Base-by-base conservation (phyloP, 2,329 filamentous ascomycete species). In the Penicillium sp. region DNA sequence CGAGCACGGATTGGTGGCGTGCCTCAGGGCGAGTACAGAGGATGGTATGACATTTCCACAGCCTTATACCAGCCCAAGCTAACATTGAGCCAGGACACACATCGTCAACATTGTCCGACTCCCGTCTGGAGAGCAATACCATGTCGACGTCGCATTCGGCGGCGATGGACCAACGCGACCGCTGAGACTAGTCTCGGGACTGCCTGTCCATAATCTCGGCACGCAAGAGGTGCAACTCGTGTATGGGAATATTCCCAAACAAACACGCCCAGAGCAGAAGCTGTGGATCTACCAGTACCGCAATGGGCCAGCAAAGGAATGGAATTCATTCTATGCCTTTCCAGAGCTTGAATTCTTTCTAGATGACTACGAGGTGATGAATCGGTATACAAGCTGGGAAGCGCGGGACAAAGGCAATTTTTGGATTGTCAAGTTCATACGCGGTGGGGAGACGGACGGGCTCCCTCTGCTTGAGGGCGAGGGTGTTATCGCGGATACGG, bases 111-210 rank as follows among this genome's bases (percentile, higher is more conserved):
- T 87, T 35, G 77, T 86, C 39, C 79, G 79, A 1, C 72, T 88
- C 7, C 71, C 77, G 31, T 69, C 76, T 4, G 79, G 77, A 18
- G 65, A 72, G 2, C 75, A 78, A 57, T 88, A 82, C 70, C 75
- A 80, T 44, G 65, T 83, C 1, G 87, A 89, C 66, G 82, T 84
- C 5, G 82, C 79, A 2, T 89, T 89, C 65, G 87, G 87, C 36
- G 84, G 85, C 10, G 84, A 88, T 66, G 85, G 85, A 3, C 77
- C 84, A 1, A 86, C 81, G 2, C 70, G 72, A n/a, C 85, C 86
- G 1, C 73, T 89, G 22, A 82, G 80, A 0, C 70, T 89, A 2
- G 66, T 77, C 4, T 71, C 77, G 7, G 75, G 74, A 3, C 64
- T 70, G 3, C 69, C 78, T 4, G 73, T 77, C 51, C 66, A 72